Conservation (phyloP, 352 stramenopile genomes). For the Blastocystis sp. region DNA sequence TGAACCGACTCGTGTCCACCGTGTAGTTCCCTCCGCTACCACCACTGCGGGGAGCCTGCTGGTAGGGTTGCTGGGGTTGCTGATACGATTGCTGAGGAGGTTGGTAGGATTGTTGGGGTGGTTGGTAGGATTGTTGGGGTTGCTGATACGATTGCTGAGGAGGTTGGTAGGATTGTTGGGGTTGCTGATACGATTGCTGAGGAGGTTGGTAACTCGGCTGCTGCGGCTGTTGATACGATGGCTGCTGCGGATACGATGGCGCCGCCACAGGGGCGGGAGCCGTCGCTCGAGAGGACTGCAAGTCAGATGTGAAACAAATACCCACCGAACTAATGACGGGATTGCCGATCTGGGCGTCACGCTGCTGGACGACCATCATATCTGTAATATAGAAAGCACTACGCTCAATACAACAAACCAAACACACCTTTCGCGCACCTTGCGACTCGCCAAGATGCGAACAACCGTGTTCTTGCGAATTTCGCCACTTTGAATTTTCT, state of each 20-base stretch:
- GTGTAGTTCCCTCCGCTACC: background rate
- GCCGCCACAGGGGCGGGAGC: background rate
- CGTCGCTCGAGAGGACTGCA: background rate
- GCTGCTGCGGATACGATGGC: background rate
- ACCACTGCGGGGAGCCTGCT: background rate
- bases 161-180: background rate
- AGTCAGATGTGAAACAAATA: background rate
- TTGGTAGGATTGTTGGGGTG: background rate
- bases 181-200: conserved; percentile 13
- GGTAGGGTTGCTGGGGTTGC: background rate
- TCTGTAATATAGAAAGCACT: conserved; percentile 16
- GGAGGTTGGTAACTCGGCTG: background rate
- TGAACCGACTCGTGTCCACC: conserved; percentile 8
- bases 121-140: background rate
- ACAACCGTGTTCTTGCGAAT: conserved; percentile 30
- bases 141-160: background rate
- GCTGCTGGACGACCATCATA: background rate
- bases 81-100: conserved; percentile 15
- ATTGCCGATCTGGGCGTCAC: conserved; percentile 18
- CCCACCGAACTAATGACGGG: background rate
- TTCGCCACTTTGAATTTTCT: conserved; percentile 20
- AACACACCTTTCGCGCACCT: background rate
- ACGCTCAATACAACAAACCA: background rate
- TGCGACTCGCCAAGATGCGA: background rate
- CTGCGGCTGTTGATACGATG: background rate